These are phyloP conservation scores for Penicillium atrosanguineum DNA, from an alignment of 495 filamentous ascomycete genomes.

Conservation along the genomic window DNA sequence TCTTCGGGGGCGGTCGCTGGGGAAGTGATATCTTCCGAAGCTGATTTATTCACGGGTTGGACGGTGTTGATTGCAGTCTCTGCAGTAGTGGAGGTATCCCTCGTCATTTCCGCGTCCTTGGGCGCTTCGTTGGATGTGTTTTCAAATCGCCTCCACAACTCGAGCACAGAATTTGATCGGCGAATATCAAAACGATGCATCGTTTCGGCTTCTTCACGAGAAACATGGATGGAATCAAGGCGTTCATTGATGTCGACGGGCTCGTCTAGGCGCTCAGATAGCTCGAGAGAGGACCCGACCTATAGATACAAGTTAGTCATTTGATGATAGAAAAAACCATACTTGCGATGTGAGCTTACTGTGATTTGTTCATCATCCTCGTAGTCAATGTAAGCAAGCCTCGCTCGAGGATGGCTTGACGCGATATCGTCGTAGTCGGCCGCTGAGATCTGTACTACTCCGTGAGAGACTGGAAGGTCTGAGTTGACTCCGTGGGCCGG, in stretches of 20 bases:
- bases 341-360: constrained; percentile 29
- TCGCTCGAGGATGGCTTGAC: constrained; percentile 45
- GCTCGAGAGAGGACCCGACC: constrained; percentile 52
- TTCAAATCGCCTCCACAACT: constrained; percentile 42
- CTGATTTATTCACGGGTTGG: constrained; percentile 4
- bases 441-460: constrained; percentile 39
- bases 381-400: constrained; percentile 53
- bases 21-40: not conserved
- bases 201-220: constrained; percentile 16
- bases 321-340: not conserved
- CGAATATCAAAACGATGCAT: constrained; percentile 51
- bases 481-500: not conserved
- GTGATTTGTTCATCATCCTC: constrained; percentile 59
- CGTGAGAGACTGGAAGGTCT: constrained; percentile 9
- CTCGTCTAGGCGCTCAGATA: constrained; percentile 50
- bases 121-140: not conserved
- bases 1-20: constrained; percentile 1
- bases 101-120: constrained; percentile 2
- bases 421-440: constrained; percentile 51
- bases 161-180: constrained; percentile 41
- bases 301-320: constrained; percentile 21
- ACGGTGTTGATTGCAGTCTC: not conserved
- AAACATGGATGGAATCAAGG: constrained; percentile 8
- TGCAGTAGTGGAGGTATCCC: not conserved
- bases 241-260: constrained; percentile 19